phyloP scores from a whole-genome alignment of 129 eudicot species.

The Lonicera japonica region DNA sequence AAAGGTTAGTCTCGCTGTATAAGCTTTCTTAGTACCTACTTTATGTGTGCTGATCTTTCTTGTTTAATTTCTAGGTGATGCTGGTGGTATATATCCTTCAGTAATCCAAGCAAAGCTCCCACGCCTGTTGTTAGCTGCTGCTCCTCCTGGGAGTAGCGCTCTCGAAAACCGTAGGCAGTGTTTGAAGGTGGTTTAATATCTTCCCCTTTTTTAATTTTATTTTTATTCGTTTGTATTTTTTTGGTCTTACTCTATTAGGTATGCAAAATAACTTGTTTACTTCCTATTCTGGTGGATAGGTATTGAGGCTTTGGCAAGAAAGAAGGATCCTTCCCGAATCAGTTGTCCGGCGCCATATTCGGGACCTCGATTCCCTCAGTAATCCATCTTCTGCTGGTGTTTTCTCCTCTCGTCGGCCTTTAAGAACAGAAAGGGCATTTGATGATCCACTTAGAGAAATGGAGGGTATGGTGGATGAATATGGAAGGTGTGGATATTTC shows the following conservation, averaged over 20 bases:
- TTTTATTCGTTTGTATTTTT: neutral
- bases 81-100: constrained; percentile 62
- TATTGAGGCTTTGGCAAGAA: constrained; percentile 86
- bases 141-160: constrained; percentile 80
- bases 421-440: constrained; percentile 75
- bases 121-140: constrained; percentile 84
- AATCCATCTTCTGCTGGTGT: constrained; percentile 51
- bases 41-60: neutral
- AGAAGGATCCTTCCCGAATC: constrained; percentile 86
- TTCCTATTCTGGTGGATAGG: constrained; percentile 35
- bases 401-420: constrained; percentile 55
- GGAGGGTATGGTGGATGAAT: constrained; percentile 95
- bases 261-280: neutral
- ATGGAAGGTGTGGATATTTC: constrained; percentile 59
- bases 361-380: constrained; percentile 71
- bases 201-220: neutral
- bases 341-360: constrained; percentile 69
- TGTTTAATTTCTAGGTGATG: constrained; percentile 50
- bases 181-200: constrained; percentile 48
- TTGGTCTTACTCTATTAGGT: neutral
- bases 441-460: constrained; percentile 88
- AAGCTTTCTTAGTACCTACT: neutral
- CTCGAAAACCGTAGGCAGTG: constrained; percentile 93
- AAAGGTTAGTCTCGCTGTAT: constrained; percentile 43
- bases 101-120: constrained; percentile 69